Conservation (phyloP, 257 asterid genomes). For the Cruciata laevipes region DNA sequence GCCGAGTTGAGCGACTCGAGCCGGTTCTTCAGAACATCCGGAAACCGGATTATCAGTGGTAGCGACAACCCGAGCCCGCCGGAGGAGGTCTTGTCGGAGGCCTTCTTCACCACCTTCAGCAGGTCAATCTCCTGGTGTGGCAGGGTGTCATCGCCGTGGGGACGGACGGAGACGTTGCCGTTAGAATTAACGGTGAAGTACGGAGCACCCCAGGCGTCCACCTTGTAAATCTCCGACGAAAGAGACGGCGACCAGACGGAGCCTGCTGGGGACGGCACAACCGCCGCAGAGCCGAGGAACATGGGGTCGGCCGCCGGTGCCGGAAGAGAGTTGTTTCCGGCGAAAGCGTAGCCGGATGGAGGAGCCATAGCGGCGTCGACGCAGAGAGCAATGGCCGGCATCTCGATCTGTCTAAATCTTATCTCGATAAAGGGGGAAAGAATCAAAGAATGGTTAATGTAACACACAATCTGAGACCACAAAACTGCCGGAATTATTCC, state of each 20-base stretch:
- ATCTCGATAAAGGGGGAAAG: slow-evolving; percentile 18
- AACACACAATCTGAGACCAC: not conserved
- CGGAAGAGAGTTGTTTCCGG: slow-evolving; percentile 62
- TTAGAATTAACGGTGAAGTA: slow-evolving; percentile 70
- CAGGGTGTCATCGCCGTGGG: slow-evolving; percentile 55
- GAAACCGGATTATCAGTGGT: slow-evolving; percentile 75
- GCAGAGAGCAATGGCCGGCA: slow-evolving; percentile 81
- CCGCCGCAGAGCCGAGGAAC: slow-evolving; percentile 16
- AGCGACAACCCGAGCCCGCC: slow-evolving; percentile 87
- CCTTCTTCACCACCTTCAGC: slow-evolving; percentile 77
- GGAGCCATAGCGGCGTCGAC: slow-evolving; percentile 59
- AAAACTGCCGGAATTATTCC: not conserved
- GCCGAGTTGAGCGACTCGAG: slow-evolving; percentile 66
- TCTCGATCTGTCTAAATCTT: slow-evolving; percentile 36
- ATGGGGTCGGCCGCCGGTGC: slow-evolving; percentile 23
- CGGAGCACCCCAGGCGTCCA: slow-evolving; percentile 94
- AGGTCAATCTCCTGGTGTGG: slow-evolving; percentile 89
- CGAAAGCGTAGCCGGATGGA: slow-evolving; percentile 50
- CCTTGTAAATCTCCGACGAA: slow-evolving; percentile 60
- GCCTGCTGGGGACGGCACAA: slow-evolving; percentile 29
- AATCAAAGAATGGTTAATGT: slow-evolving; percentile 39
- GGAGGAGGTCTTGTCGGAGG: slow-evolving; percentile 48
- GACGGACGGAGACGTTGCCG: slow-evolving; percentile 68
- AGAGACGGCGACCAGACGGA: slow-evolving; percentile 58
- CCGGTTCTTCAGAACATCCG: slow-evolving; percentile 71